These are phyloP conservation scores for Phylloporus arenicola DNA, from an alignment of 768 basidiomycete genomes.

Conservation along the genomic window DNA sequence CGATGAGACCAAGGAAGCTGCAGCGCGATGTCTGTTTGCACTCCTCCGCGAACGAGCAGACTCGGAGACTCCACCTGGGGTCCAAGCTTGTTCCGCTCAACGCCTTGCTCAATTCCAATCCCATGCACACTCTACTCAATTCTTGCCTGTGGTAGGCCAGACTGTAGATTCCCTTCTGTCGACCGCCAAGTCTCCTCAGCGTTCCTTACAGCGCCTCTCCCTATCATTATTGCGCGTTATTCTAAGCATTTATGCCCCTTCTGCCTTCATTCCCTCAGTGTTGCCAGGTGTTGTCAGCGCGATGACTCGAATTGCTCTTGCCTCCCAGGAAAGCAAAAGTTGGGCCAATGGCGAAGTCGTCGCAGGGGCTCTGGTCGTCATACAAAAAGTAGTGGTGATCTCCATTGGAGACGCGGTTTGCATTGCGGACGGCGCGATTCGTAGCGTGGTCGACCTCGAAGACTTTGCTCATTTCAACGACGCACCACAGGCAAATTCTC, in stretches of 20 bases:
- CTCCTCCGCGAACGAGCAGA: constrained; percentile 52
- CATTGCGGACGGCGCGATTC: constrained; percentile 52
- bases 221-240: constrained; percentile 54
- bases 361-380: constrained; percentile 49
- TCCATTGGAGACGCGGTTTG: constrained; percentile 69
- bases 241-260: constrained; percentile 42
- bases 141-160: constrained; percentile 78
- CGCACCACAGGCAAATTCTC: constrained; percentile 10
- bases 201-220: constrained; percentile 58
- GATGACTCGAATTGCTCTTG: constrained; percentile 68
- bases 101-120: constrained; percentile 38
- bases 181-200: constrained; percentile 49
- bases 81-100: constrained; percentile 9
- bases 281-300: constrained; percentile 80
- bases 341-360: constrained; percentile 74
- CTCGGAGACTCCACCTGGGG: constrained; percentile 37
- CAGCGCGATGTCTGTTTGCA: constrained; percentile 57
- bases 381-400: constrained; percentile 49
- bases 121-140: constrained; percentile 41
- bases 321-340: constrained; percentile 45
- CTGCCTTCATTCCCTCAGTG: constrained; percentile 58
- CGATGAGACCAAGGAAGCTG: constrained; percentile 80
- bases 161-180: constrained; percentile 70
- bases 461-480: constrained; percentile 44
- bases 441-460: constrained; percentile 52